These are phyloP conservation scores for Aspergillus uvarum DNA, from an alignment of 2,329 filamentous ascomycete genomes.

Conservation along the genomic window DNA sequence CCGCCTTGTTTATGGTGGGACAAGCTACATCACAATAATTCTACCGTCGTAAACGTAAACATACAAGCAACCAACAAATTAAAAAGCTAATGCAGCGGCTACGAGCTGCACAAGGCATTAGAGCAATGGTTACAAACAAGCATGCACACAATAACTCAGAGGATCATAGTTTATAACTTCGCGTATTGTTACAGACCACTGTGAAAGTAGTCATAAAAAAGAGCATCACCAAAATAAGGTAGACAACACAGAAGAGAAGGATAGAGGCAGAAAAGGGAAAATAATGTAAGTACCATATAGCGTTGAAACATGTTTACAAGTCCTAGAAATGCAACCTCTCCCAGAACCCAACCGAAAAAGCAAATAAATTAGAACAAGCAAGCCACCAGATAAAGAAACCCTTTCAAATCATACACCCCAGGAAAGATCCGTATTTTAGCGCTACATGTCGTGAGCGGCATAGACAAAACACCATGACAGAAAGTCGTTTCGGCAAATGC, in stretches of 20 bases:
- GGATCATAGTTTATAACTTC: constrained; percentile 29
- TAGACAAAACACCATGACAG: constrained; percentile 18
- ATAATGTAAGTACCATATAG: constrained; percentile 21
- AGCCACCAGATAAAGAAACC: constrained; percentile 18
- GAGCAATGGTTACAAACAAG: constrained; percentile 12
- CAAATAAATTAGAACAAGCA: constrained; percentile 23
- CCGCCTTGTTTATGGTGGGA: neutral
- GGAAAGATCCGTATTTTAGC: constrained; percentile 20
- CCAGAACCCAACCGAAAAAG: constrained; percentile 26
- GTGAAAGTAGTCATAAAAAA: constrained; percentile 19
- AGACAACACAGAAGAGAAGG: constrained; percentile 21
- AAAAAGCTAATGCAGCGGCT: too few relatives aligned
- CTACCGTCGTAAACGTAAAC: too few relatives aligned
- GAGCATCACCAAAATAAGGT: constrained; percentile 25
- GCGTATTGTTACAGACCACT: constrained; percentile 39
- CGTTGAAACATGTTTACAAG: constrained; percentile 24
- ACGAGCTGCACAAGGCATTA: neutral
- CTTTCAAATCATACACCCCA: constrained; percentile 24
- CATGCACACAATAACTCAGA: constrained; percentile 17
- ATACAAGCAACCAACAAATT: too few relatives aligned
- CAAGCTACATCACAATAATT: neutral
- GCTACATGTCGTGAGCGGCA: constrained; percentile 23
- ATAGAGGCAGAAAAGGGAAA: constrained; percentile 4
- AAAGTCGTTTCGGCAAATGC: constrained; percentile 22
- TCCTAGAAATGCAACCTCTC: constrained; percentile 27